A percentile compares a stretch with the other conserved stretches of the same genome.
These are phyloP conservation scores for Candida silvicultrix DNA, from an alignment of 805 yeast species.

Conservation along the genomic window DNA sequence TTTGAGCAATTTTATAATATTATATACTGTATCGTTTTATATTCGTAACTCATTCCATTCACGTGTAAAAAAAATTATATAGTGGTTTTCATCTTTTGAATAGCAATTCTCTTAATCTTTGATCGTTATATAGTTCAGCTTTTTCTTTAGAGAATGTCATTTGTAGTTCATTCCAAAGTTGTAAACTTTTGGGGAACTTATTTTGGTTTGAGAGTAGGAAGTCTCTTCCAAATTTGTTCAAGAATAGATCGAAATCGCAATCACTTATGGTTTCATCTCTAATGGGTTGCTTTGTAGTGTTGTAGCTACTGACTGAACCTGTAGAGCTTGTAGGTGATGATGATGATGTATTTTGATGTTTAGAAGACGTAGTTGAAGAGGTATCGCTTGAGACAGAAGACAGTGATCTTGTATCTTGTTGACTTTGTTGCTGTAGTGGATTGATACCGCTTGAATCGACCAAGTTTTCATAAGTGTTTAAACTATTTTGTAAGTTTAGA, in stretches of 20 bases:
- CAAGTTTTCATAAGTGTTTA: conserved; percentile 3
- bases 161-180: conserved; percentile 4
- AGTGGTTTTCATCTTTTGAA: not conserved
- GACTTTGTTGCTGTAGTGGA: no score
- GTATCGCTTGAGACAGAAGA: not conserved
- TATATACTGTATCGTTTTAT: not conserved
- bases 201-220: conserved; percentile 5
- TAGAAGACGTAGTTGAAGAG: no score
- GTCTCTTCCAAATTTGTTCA: conserved; percentile 6
- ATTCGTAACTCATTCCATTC: not conserved
- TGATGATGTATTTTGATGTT: no score
- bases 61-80: no score
- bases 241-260: conserved; percentile 7
- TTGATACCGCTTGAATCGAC: no score
- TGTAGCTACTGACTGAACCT: not conserved
- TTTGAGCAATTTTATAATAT: not conserved
- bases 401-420: no score
- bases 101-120: conserved; percentile 9
- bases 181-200: conserved; percentile 8
- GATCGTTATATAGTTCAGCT: conserved; percentile 3
- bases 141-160: conserved; percentile 4
- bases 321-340: no score
- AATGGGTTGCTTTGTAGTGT: no score
- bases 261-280: not conserved
- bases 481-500: conserved; percentile 3